Evolutionary conservation across 1,284 basidiomycete species (phyloP).

Genomic region (Pascua sp.): DNA sequence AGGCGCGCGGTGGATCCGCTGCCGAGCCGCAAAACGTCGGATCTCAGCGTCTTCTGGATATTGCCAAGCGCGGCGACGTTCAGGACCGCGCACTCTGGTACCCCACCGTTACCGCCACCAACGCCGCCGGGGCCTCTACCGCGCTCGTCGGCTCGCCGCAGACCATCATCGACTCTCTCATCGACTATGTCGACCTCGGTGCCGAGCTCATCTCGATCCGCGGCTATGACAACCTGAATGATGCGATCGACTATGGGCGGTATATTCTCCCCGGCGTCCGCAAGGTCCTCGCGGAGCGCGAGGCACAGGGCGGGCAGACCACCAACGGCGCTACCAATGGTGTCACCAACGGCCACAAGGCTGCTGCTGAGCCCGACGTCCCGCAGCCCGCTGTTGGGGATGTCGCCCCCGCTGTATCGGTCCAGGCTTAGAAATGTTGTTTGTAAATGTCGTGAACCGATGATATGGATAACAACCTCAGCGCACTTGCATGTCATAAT

Average conservation of each 20-base stretch:
- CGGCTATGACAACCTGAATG: conserved; percentile 35
- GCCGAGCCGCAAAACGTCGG: conserved; percentile 25
- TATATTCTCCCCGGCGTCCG: conserved; percentile 31
- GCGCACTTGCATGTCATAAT: no score
- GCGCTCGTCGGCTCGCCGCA: conserved; percentile 35
- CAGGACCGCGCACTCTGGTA: conserved; percentile 37
- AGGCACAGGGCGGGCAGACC: no score
- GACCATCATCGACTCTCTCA: conserved; percentile 32
- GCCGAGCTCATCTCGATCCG: conserved; percentile 31
- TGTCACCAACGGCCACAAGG: no score
- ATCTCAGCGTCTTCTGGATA: conserved; percentile 33
- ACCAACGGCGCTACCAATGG: no score
- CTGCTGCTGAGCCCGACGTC: no score
- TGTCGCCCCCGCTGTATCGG: no score
- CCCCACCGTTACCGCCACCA: conserved; percentile 33
- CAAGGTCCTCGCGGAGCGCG: not conserved
- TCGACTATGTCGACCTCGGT: conserved; percentile 34
- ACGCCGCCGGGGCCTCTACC: conserved; percentile 32
- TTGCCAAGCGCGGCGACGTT: conserved; percentile 30
- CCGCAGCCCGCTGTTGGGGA: no score
- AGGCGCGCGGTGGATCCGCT: not conserved
- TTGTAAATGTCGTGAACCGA: no score
- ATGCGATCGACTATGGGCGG: conserved; percentile 32
- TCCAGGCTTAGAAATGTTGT: no score
- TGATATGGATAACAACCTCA: no score